Evolutionary conservation across 306 rosid species (phyloP).

Genomic region (Pachyrhizus erosus): DNA sequence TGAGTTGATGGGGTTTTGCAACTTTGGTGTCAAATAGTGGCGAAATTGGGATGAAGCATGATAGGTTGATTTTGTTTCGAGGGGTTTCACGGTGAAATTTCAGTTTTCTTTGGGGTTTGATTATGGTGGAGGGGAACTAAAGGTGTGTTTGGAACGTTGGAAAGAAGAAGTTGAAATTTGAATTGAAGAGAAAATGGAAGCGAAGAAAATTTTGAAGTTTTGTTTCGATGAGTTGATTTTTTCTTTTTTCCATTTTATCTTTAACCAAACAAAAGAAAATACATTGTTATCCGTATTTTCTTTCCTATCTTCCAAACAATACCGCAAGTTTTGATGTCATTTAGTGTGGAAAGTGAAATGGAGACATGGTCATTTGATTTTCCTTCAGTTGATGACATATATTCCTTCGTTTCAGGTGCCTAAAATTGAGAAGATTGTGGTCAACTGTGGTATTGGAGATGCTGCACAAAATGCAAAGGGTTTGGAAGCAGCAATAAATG

Average conservation of each 20-base stretch:
- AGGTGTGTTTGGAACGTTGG: neutral
- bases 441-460: slow-evolving; percentile 96
- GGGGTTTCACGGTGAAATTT: slow-evolving; percentile 23
- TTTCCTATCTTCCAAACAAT: neutral
- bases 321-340: neutral
- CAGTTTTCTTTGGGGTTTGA: neutral
- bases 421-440: slow-evolving; percentile 86
- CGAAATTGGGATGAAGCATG: neutral
- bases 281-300: neutral
- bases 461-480: slow-evolving; percentile 98
- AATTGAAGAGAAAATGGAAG: neutral
- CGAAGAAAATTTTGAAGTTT: neutral
- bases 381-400: slow-evolving; percentile 40
- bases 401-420: slow-evolving; percentile 70
- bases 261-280: neutral
- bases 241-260: neutral
- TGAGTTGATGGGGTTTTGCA: slow-evolving; percentile 16
- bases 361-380: neutral
- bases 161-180: neutral
- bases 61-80: neutral
- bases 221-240: neutral
- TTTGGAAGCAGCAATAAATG: slow-evolving; percentile 89
- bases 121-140: neutral
- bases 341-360: neutral
- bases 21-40: neutral